Evolutionary conservation across 805 yeast species (phyloP), one percentile per base, ranked within the genome.

Genomic region (Kodamaea leandrae): DNA sequence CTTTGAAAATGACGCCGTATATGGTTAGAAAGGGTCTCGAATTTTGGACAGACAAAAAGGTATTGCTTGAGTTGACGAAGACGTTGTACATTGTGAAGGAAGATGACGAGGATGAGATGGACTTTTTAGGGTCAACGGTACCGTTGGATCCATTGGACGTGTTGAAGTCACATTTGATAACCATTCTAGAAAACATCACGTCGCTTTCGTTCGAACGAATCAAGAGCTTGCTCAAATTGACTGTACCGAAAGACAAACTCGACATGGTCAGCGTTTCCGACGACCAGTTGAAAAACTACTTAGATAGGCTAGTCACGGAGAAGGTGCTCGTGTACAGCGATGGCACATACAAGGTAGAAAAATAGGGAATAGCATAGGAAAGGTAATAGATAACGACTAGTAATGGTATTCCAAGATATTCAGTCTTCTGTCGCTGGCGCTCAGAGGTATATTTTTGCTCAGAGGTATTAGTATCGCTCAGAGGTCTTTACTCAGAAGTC

Each of bases 11-110:
- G 71, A 59, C 68, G 1, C 56, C 63, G 3, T 64, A 66, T 12
- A 36, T 61, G 12, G 78, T 75, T 0, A 36, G 51, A 4, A 46
- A 63, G 53, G 54, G 62, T 41, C 37, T 74, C 56, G 55, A 60
- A 43, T 86, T 73, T 53, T 90, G 97, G 97, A 73, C 76, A 2
- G 66, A 72, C 15, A 60, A 73, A 35, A 78, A 76, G 0, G 77
- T 88, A 0, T 50, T 90, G 4, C 45, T 58, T 2, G 72, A 72
- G 33, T 57, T 64, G 3, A 48, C 57, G 3, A 56, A 52, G 32
- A 52, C 54, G 10, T 37, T 50, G 14, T 78, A 63, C 53, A 60
- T 53, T 7, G 69, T 71, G 3, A 60, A 70, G 24, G 83, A 76
- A 12, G 39, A 36, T 3, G 41, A 37, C 6, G 41, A 32, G 6